Evolutionary conservation across 306 rosid species (phyloP).

Genomic region (Gynostemma pentaphyllum): DNA sequence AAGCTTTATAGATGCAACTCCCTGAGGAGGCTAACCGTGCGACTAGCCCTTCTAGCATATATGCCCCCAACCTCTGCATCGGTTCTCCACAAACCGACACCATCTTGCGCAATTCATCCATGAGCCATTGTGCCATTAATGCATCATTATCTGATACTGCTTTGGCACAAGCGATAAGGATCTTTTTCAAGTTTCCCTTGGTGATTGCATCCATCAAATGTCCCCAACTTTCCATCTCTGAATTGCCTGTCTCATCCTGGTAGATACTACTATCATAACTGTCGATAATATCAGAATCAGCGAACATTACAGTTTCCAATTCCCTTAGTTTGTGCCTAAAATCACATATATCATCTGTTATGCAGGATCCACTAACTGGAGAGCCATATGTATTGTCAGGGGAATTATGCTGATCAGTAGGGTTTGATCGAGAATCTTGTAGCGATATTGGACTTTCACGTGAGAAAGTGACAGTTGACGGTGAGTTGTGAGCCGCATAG

Average conservation of each 20-base stretch:
- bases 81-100: constrained; percentile 95
- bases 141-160: constrained; percentile 62
- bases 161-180: constrained; percentile 63
- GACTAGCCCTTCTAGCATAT: constrained; percentile 92
- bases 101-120: constrained; percentile 64
- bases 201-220: constrained; percentile 55
- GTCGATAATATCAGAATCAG: constrained; percentile 49
- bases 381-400: constrained; percentile 62
- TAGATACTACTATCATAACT: constrained; percentile 33
- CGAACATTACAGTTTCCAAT: constrained; percentile 81
- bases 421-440: constrained; percentile 54
- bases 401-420: constrained; percentile 36
- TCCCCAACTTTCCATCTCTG: constrained; percentile 64
- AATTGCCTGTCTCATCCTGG: constrained; percentile 30
- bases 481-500: constrained; percentile 30
- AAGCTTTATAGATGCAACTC: constrained; percentile 60
- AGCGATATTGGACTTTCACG: constrained; percentile 56
- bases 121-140: constrained; percentile 59
- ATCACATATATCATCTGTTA: constrained; percentile 53
- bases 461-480: constrained; percentile 60
- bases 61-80: constrained; percentile 90
- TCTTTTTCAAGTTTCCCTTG: constrained; percentile 48
- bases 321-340: constrained; percentile 71
- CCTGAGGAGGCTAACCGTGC: constrained; percentile 57
- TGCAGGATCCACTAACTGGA: constrained; percentile 61